Conservation (phyloP, 2,329 filamentous ascomycete species). For the Penicillium psychrosexuale region DNA sequence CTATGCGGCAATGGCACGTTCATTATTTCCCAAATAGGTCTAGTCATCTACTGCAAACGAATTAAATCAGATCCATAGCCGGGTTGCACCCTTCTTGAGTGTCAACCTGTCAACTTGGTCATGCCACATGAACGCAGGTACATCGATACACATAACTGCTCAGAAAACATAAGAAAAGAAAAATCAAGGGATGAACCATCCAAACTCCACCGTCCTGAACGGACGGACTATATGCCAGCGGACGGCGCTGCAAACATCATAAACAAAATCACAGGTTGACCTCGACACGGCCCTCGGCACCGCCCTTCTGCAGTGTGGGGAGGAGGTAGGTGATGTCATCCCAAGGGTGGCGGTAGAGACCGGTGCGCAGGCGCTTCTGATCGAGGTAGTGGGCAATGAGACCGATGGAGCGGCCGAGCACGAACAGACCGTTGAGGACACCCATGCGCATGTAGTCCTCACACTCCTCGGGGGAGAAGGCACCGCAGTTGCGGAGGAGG, state of each 20-base stretch:
- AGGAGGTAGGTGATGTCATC: conserved; percentile 96
- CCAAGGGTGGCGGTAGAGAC: conserved; percentile 98
- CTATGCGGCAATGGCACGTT: conserved; percentile 25
- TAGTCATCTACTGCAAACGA: conserved; percentile 29
- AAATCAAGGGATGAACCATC: conserved; percentile 33
- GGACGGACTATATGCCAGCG: conserved; percentile 36
- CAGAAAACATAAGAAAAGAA: conserved; percentile 22
- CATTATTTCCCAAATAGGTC: conserved; percentile 26
- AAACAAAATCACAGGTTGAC: conserved; percentile 64
- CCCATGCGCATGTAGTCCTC: conserved; percentile 99
- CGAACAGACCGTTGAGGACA: conserved; percentile 98
- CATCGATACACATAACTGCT: conserved; percentile 29
- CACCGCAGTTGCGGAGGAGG: conserved; percentile 93
- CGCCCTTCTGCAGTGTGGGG: conserved; percentile 70
- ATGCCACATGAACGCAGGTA: conserved; percentile 33
- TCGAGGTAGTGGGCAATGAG: conserved; percentile 99
- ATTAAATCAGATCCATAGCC: conserved; percentile 28
- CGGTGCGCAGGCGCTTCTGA: conserved; percentile 98
- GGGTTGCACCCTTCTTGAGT: conserved; percentile 22
- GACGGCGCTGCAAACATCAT: conserved; percentile 30
- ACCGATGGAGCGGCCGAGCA: conserved; percentile 94
- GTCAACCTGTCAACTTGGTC: conserved; percentile 31
- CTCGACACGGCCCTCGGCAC: conserved; percentile 83
- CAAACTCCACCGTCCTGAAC: conserved; percentile 37
- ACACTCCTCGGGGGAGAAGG: conserved; percentile 91